Evolutionary conservation across 768 basidiomycete genomes (phyloP), one percentile per base, ranked within the genome.

Genomic region (Boletus barrowsii): DNA sequence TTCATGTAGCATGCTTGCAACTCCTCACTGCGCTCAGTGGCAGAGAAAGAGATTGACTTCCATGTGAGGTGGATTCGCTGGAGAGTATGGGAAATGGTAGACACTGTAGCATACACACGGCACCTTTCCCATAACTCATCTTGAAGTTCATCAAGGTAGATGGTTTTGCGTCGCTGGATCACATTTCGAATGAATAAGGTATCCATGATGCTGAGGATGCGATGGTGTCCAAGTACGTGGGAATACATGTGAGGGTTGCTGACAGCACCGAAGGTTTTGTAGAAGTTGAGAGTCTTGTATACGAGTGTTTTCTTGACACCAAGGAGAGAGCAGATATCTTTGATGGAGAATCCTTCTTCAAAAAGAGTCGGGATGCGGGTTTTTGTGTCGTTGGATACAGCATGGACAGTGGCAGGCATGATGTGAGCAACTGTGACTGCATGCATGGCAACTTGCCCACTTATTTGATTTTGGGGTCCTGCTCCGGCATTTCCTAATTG

Each of bases 21-120:
- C 11, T 44, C 22, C 7, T 60, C 51, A 48, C 53, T 61, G 15
- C n/a, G 10, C 36, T 67, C 59, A 10, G 35, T 5, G 14, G 66
- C 59, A 8, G 37, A 13, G 3, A 32, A 35, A 1, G 55, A 55
- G 11, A 57, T 26, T 4, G n/a, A 9, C 8, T 48, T 65, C 57
- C 30, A 2, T 10, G 43, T 65, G 33, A 58, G 13, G 13, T 33
- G 11, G 20, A 60, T 26, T 7, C 18, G 24, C 9, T 11, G 18
- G 2, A 63, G n/a, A 41, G 46, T 18, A 0, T 10, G 3, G 35
- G 5, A 20, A 22, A 49, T 18, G 3, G 39, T 49, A 17, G 30
- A 7, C 3, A 11, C 8, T 4, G 17, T 43, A 30, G 46, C 24
- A 17, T 40, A 30, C 4, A 59, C 42, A 8, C 35, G n/a, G 1